These are phyloP conservation scores for Fusarium sp. DNA, from an alignment of 2,329 filamentous ascomycete genomes.

Conservation along the genomic window DNA sequence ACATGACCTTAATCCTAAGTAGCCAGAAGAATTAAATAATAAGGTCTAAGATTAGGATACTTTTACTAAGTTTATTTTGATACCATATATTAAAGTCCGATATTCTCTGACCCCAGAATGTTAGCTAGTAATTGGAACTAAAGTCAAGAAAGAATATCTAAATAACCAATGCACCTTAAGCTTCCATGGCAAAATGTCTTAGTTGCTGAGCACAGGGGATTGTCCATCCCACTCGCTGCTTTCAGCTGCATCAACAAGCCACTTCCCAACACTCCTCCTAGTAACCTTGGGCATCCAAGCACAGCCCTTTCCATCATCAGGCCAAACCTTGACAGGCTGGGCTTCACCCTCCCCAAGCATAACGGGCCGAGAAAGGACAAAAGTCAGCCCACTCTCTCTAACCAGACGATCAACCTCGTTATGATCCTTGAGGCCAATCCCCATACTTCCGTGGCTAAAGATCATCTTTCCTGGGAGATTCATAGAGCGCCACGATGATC, in stretches of 20 bases:
- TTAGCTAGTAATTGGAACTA: fast-evolving
- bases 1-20: fast-evolving
- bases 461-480: constrained; percentile 13
- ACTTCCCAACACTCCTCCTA: constrained; percentile 10
- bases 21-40: fast-evolving
- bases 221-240: constrained; percentile 9
- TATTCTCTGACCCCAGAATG: fast-evolving
- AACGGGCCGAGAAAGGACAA: constrained; percentile 15
- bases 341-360: constrained; percentile 18
- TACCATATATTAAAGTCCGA: fast-evolving
- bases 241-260: constrained; percentile 21
- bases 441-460: constrained; percentile 27
- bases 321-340: constrained; percentile 13
- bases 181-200: neutral
- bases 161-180: neutral
- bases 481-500: constrained; percentile 15
- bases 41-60: neutral
- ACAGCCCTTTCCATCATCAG: constrained; percentile 27
- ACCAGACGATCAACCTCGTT: constrained; percentile 18
- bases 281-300: constrained; percentile 31
- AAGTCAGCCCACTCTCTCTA: neutral
- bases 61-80: fast-evolving
- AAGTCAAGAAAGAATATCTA: fast-evolving
- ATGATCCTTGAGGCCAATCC: constrained; percentile 11
- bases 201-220: constrained; percentile 19